These are phyloP conservation scores for Candida neerlandica DNA, from an alignment of 1,139 yeast genomes.

Conservation along the genomic window DNA sequence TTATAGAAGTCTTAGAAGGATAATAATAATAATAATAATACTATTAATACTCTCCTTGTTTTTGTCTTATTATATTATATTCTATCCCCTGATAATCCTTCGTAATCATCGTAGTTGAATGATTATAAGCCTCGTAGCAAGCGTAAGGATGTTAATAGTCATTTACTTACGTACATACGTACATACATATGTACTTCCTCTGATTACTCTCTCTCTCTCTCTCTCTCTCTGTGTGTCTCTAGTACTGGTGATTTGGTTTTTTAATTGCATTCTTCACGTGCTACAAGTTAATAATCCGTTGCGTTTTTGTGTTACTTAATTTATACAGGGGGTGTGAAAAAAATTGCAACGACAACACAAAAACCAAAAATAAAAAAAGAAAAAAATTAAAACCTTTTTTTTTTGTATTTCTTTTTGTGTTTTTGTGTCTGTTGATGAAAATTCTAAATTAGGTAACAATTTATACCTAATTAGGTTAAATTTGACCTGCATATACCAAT, in stretches of 20 bases:
- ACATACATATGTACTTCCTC: not conserved
- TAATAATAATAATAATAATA: no score
- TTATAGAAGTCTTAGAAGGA: no score
- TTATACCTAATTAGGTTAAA: conserved; percentile 4
- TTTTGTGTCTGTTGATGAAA: not conserved
- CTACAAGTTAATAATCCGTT: not conserved
- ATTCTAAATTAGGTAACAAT: conserved; percentile 5
- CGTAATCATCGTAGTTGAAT: not conserved
- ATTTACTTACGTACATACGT: not conserved
- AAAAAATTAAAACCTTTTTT: not conserved
- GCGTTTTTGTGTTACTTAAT: not conserved
- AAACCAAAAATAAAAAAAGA: no score
- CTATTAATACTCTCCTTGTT: no score
- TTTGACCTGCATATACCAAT: conserved; percentile 1
- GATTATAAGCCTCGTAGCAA: no score
- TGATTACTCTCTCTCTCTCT: no score
- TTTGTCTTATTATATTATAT: no score
- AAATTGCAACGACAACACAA: not conserved
- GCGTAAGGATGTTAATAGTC: no score
- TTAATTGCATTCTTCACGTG: no score
- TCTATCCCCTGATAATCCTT: not conserved
- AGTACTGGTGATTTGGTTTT: no score
- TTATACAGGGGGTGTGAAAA: not conserved
- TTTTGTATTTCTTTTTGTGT: not conserved
- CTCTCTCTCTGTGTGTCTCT: no score